phyloP scores from a whole-genome alignment of 306 rosid genomes.

The Glycyrrhiza uralensis region DNA sequence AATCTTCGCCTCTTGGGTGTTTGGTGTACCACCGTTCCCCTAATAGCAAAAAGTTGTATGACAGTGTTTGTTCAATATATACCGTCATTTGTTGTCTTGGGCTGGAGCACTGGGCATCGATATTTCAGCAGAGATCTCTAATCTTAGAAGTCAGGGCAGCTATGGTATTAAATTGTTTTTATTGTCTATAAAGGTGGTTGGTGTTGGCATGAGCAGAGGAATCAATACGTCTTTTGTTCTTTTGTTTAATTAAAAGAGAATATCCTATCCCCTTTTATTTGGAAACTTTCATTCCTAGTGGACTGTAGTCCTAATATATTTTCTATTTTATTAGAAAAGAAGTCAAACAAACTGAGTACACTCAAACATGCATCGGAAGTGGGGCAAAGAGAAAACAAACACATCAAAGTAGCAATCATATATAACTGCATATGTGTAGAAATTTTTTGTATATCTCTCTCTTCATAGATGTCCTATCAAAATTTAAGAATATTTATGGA shows the following conservation, averaged over 20 bases:
- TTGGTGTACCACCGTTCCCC: no score
- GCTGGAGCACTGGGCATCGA: neutral
- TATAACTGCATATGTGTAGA: constrained; percentile 1
- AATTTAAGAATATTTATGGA: neutral
- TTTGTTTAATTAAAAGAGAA: neutral
- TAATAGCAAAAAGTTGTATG: neutral
- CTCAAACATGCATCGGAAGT: neutral
- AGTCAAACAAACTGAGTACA: neutral
- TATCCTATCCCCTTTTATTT: neutral
- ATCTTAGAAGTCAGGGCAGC: neutral
- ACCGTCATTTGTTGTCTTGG: neutral
- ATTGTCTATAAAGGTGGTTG: neutral
- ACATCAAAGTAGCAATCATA: neutral
- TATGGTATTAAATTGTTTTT: neutral
- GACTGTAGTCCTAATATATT: neutral
- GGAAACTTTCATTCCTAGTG: neutral
- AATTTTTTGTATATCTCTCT: neutral
- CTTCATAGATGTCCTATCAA: neutral
- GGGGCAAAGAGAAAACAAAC: neutral
- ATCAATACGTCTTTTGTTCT: neutral
- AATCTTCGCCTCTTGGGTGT: neutral
- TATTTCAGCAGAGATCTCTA: neutral
- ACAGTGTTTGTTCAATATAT: neutral
- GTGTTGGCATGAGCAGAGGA: neutral
- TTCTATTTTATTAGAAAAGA: neutral